phyloP scores from a whole-genome alignment of 1,284 basidiomycete species.

The Microbotryum scabiosae region DNA sequence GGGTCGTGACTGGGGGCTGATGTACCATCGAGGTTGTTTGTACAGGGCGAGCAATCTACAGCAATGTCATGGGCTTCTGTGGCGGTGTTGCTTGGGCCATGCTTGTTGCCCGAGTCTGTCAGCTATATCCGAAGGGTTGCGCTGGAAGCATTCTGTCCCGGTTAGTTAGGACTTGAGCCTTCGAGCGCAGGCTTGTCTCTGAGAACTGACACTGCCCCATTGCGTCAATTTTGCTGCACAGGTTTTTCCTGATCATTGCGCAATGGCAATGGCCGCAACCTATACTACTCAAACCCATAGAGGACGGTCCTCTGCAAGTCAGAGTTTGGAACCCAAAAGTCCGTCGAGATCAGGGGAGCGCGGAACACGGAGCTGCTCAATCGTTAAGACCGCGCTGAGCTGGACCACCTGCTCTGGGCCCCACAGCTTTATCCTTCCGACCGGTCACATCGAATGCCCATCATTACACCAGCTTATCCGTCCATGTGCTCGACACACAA shows the following conservation, averaged over 20 bases:
- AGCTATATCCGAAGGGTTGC: constrained; percentile 89
- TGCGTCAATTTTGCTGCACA: background rate
- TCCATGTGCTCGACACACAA: constrained; percentile 99
- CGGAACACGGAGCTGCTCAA: background rate
- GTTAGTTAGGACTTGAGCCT: constrained; percentile 44
- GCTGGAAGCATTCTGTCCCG: constrained; percentile 93
- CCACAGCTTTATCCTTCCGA: constrained; percentile 80
- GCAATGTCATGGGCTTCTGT: constrained; percentile 94
- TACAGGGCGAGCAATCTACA: constrained; percentile 86
- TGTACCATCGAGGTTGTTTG: background rate
- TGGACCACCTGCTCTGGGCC: background rate
- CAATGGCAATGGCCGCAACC: constrained; percentile 82
- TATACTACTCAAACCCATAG: constrained; percentile 89
- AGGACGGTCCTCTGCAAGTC: constrained; percentile 85
- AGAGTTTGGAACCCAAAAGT: constrained; percentile 98
- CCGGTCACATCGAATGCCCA: constrained; percentile 95
- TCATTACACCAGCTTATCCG: constrained; percentile 98
- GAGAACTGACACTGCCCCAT: background rate
- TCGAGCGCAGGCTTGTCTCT: constrained; percentile 4
- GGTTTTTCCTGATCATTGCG: constrained; percentile 28
- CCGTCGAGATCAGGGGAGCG: constrained; percentile 18
- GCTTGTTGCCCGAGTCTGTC: constrained; percentile 96
- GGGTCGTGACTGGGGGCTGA: background rate
- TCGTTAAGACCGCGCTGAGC: background rate
- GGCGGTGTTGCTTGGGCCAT: constrained; percentile 99